Percentiles rank a stretch among this genome's conserved stretches.
These are phyloP conservation scores for Leccinum solheimii DNA, from an alignment of 1,284 basidiomycete species.

Conservation along the genomic window DNA sequence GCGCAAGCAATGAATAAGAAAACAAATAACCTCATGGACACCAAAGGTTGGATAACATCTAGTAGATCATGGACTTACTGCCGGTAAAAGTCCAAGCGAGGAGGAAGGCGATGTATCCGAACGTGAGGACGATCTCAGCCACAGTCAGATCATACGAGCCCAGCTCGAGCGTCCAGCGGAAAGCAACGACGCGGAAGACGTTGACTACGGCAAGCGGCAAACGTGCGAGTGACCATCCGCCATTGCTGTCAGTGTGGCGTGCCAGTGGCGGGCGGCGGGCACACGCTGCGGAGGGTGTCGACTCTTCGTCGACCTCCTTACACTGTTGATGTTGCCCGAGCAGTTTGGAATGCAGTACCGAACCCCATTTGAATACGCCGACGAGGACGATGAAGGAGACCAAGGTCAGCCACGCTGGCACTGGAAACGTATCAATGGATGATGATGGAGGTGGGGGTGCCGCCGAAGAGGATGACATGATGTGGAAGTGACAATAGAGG, in stretches of 20 bases:
- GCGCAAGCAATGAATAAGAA: background rate
- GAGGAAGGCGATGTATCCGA: slow-evolving; percentile 46
- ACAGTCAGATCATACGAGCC: slow-evolving; percentile 49
- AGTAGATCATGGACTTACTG: slow-evolving; percentile 36
- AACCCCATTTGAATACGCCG: slow-evolving; percentile 38
- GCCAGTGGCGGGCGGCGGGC: background rate
- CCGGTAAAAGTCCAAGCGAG: slow-evolving; percentile 51
- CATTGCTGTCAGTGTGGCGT: background rate
- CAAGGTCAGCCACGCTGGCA: slow-evolving; percentile 46
- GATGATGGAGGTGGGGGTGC: slow-evolving; percentile 4
- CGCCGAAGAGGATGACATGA: background rate
- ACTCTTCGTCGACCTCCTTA: slow-evolving; percentile 25
- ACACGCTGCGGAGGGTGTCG: background rate
- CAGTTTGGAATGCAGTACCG: slow-evolving; percentile 30
- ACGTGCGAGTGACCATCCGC: slow-evolving; percentile 24
- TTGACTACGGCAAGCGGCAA: slow-evolving; percentile 44
- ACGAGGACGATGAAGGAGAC: slow-evolving; percentile 44
- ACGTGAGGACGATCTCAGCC: slow-evolving; percentile 47
- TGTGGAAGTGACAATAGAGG: slow-evolving; percentile 8
- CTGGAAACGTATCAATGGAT: slow-evolving; percentile 19
- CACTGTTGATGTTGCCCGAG: slow-evolving; percentile 2
- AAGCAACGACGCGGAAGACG: slow-evolving; percentile 48
- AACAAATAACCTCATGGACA: background rate
- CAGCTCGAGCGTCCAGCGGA: slow-evolving; percentile 48
- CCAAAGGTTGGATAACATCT: background rate